phyloP scores from a whole-genome alignment of 1,284 basidiomycete species.

The Ceratobasidium sp. region DNA sequence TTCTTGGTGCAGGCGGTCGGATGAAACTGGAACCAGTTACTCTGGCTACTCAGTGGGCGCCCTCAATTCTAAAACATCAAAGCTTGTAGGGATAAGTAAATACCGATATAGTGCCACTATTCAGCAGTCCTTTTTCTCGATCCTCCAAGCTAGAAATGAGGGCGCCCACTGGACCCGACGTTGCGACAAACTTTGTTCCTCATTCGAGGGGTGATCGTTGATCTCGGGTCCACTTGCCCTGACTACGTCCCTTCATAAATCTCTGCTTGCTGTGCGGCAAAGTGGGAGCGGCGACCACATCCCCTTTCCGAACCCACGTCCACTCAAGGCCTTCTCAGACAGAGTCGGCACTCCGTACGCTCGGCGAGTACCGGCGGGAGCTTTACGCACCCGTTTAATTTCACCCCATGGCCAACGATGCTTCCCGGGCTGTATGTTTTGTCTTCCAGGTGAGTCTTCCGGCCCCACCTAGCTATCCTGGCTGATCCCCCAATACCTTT shows the following conservation, averaged over 20 bases:
- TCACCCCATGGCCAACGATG: constrained; percentile 10
- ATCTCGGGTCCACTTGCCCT: constrained; percentile 1
- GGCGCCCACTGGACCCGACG: background rate
- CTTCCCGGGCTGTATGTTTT: constrained; percentile 20
- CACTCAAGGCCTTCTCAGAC: background rate
- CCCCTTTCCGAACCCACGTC: background rate
- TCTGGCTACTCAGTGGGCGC: no score
- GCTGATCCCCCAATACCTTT: background rate
- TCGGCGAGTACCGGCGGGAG: background rate
- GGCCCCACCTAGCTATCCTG: background rate
- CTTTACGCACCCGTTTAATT: background rate
- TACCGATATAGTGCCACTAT: no score
- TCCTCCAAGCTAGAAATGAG: no score
- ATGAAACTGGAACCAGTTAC: background rate
- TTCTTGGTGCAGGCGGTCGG: background rate
- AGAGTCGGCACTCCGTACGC: background rate
- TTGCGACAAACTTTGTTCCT: background rate
- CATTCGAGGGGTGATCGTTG: background rate
- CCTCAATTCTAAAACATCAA: no score
- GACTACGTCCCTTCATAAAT: background rate
- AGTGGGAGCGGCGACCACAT: background rate
- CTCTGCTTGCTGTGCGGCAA: background rate
- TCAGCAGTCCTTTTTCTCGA: no score
- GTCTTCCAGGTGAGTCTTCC: constrained; percentile 19
- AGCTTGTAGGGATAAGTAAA: no score